Evolutionary conservation across 257 asterid species (phyloP).

Genomic region (Rubia yunnanensis): DNA sequence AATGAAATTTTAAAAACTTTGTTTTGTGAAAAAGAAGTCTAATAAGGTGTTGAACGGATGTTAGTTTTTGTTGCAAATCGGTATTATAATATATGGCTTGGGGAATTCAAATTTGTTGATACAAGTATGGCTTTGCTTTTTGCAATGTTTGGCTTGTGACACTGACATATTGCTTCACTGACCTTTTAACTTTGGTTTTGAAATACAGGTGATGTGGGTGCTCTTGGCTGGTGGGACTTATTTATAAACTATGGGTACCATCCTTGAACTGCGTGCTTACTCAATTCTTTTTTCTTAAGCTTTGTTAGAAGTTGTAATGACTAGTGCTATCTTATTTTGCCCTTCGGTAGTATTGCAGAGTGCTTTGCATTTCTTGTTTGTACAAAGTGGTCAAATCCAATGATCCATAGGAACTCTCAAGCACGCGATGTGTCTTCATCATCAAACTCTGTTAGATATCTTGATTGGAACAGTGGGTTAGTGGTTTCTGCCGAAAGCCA

Average conservation of each 20-base stretch:
- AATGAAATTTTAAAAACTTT: not conserved
- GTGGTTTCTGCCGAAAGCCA: constrained; percentile 63
- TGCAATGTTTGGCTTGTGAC: not conserved
- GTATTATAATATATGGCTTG: not conserved
- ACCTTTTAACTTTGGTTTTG: not conserved
- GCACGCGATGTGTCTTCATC: constrained; percentile 68
- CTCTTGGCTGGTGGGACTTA: constrained; percentile 99
- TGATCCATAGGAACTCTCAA: constrained; percentile 60
- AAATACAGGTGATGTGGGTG: constrained; percentile 64
- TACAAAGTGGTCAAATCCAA: constrained; percentile 96
- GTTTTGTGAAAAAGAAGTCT: not conserved
- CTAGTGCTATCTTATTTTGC: constrained; percentile 17
- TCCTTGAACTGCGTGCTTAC: constrained; percentile 8
- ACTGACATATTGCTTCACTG: too few species aligned
- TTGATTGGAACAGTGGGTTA: constrained; percentile 73
- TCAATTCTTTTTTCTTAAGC: constrained; percentile 11
- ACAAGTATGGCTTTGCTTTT: not conserved
- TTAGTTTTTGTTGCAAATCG: not conserved
- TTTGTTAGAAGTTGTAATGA: constrained; percentile 15
- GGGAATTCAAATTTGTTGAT: not conserved
- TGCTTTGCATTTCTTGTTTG: constrained; percentile 99
- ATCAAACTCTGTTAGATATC: constrained; percentile 55
- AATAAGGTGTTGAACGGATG: not conserved
- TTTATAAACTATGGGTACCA: constrained; percentile 85
- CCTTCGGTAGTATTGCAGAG: constrained; percentile 70